Conservation (phyloP, 2,329 filamentous ascomycete species). For the Helminthosporium solani region DNA sequence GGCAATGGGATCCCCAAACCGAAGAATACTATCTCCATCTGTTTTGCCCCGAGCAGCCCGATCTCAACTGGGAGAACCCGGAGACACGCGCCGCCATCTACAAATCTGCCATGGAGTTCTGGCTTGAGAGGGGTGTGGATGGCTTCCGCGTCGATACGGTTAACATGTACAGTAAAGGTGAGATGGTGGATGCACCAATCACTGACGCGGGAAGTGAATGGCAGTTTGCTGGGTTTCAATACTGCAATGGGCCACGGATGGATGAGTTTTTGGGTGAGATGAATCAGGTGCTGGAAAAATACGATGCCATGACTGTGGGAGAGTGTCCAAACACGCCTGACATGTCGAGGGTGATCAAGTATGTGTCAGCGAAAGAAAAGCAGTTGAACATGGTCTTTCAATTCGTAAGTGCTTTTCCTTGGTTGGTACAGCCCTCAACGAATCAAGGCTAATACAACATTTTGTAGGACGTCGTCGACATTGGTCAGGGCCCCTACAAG, state of each 20-base stretch:
- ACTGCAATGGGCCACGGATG: slow-evolving; percentile 68
- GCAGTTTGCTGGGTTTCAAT: slow-evolving; percentile 49
- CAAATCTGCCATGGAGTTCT: slow-evolving; percentile 69
- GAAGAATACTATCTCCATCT: slow-evolving; percentile 74
- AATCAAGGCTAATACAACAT: background rate
- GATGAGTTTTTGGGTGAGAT: slow-evolving; percentile 69
- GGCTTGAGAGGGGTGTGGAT: slow-evolving; percentile 69
- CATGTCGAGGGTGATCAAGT: slow-evolving; percentile 57
- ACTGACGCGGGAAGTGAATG: slow-evolving; percentile 33
- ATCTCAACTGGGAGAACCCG: slow-evolving; percentile 81
- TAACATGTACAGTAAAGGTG: slow-evolving; percentile 41
- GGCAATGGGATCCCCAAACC: slow-evolving; percentile 72
- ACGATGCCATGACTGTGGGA: slow-evolving; percentile 69
- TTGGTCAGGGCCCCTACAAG: slow-evolving; percentile 40
- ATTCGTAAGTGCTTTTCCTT: slow-evolving; percentile 37
- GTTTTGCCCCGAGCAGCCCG: slow-evolving; percentile 74
- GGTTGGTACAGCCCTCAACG: background rate
- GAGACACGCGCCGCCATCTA: slow-evolving; percentile 69
- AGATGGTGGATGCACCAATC: slow-evolving; percentile 36
- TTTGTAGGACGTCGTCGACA: slow-evolving; percentile 43
- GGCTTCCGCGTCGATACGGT: slow-evolving; percentile 46
- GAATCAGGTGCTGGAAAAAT: slow-evolving; percentile 57
- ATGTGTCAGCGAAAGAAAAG: slow-evolving; percentile 59
- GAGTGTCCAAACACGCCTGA: slow-evolving; percentile 67
- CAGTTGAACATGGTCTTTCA: slow-evolving; percentile 69